These are phyloP conservation scores for Talaromyces marneffei DNA, from an alignment of 2,329 filamentous ascomycete species.

Conservation along the genomic window DNA sequence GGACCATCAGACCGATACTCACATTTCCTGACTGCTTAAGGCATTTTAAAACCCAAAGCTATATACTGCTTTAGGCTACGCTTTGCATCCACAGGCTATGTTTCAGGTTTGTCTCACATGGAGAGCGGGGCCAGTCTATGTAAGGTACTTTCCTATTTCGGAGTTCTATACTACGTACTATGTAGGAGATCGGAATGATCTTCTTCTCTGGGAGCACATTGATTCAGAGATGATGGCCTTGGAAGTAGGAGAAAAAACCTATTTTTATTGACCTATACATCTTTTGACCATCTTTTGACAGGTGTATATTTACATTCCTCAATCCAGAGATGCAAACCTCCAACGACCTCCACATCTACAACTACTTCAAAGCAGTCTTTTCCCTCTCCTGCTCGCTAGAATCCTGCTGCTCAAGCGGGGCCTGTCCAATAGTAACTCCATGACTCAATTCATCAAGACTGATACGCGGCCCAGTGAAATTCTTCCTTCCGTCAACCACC, in stretches of 20 bases:
- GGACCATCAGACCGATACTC: neutral
- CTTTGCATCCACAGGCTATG: neutral
- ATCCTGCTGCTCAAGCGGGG: constrained; percentile 6
- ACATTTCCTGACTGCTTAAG: no score
- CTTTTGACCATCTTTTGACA: no score
- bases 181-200: neutral
- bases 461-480: constrained; percentile 51
- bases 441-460: constrained; percentile 28
- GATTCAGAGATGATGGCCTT: no score
- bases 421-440: constrained; percentile 10
- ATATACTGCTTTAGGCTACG: no score
- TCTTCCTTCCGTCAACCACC: constrained; percentile 57
- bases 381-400: constrained; percentile 1
- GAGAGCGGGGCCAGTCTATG: neutral
- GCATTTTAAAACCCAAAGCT: no score
- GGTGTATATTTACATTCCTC: neutral
- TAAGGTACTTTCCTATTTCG: neutral
- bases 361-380: neutral
- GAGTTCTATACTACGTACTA: neutral
- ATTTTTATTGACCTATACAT: no score
- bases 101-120: neutral
- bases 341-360: neutral
- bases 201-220: neutral
- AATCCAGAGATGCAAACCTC: neutral
- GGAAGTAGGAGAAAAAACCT: neutral